Evolutionary conservation across 768 basidiomycete species (phyloP), one percentile per base, ranked within the genome.

Genomic region (Pisolithus albus): DNA sequence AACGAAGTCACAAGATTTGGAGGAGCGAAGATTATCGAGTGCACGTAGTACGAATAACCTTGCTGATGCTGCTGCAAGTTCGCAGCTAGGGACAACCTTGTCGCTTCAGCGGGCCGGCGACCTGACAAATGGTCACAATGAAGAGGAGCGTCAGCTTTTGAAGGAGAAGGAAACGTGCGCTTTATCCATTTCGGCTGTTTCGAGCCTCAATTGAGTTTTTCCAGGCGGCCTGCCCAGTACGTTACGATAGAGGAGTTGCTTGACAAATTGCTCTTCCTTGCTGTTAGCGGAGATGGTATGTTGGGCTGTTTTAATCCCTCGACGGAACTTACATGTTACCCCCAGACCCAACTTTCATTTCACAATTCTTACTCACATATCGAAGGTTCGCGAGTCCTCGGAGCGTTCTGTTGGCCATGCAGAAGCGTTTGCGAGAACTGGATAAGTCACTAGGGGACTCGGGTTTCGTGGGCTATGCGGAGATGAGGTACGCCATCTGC

Each of bases 401-500:
- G 39, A 84, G 77, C 52, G 71, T 93, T 16, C 72, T 93, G n/a
- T 73, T 91, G 42, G 85, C 88, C 5, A 89, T 93, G 85, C 87
- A 91, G 66, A 87, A 89, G 62, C 82, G 88, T 44, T 85, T 92
- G 79, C 80, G 86, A 32, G 81, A 84, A 56, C 71, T 92, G 13
- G 84, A 86, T 60, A 78, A 79, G 49, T 80, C 84, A 16, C 76
- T 79, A 11, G 81, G 81, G 7, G 88, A 92, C 70, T 85, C 86
- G 1, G 84, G 91, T 81, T 86, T 92, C 67, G 87, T 88, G 7
- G 86, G 83, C 59, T 92, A 84, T 67, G 88, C 87, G 7, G 90
- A 92, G 64, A 89, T 92, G 88, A 81, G 84, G 90, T 88, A 59
- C 42, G 57, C 4, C 6, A 19, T 23, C 28, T 8, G 11, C 39